Evolutionary conservation across 257 asterid species (phyloP).

Genomic region (Nemophila menziesii): DNA sequence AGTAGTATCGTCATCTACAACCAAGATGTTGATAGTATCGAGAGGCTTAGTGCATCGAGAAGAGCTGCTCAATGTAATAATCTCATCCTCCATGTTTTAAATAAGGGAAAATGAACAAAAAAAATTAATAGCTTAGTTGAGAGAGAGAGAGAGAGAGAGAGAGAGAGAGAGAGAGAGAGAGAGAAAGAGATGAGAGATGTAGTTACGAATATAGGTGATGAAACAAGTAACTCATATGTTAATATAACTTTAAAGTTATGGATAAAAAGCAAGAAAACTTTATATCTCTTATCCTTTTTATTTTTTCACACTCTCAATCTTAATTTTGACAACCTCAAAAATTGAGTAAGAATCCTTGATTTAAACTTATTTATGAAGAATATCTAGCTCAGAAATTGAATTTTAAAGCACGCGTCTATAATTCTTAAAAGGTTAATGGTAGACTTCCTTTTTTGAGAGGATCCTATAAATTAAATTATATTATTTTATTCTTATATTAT

Average conservation of each 20-base stretch:
- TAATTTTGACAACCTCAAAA: neutral
- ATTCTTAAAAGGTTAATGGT: neutral
- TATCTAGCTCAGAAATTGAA: neutral
- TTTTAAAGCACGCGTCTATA: neutral
- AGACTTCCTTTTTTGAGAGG: neutral
- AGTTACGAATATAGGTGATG: neutral
- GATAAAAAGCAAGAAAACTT: neutral
- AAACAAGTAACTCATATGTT: neutral
- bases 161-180: too few relatives aligned
- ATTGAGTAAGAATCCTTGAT: neutral
- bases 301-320: neutral
- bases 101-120: neutral
- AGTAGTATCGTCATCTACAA: slow-evolving; percentile 43
- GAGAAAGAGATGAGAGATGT: too few relatives aligned
- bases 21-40: slow-evolving; percentile 15
- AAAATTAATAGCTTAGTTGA: too few relatives aligned
- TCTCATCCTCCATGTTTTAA: neutral
- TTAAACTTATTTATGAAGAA: neutral
- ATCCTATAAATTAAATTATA: neutral
- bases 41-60: neutral
- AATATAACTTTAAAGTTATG: neutral
- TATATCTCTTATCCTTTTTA: neutral
- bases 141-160: too few relatives aligned
- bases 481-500: too few relatives aligned
- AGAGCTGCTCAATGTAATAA: neutral